Evolutionary conservation across 805 yeast genomes (phyloP).

Genomic region (Wickerhamomyces sydowiorum): DNA sequence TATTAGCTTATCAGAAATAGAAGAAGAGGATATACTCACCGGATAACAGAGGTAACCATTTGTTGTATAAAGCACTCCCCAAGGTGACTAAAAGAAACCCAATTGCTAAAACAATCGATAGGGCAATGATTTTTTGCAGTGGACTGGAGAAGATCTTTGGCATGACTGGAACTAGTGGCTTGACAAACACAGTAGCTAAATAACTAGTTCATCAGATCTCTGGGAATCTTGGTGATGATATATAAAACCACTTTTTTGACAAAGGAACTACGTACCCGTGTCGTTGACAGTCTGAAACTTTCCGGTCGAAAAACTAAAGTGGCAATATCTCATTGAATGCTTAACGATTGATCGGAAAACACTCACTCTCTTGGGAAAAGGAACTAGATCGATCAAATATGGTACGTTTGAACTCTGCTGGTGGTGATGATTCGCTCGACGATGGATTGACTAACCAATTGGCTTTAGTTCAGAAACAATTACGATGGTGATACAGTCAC

Average conservation of each 20-base stretch:
- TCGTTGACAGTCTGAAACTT: too few relatives aligned
- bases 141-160: slow-evolving; percentile 37
- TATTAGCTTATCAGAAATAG: not conserved
- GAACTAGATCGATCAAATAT: not conserved
- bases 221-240: too few relatives aligned
- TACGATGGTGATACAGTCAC: slow-evolving; percentile 99
- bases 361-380: too few relatives aligned
- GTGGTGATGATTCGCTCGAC: slow-evolving; percentile 6
- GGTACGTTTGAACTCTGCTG: not conserved
- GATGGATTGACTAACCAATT: not conserved
- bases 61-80: slow-evolving; percentile 69
- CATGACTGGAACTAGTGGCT: too few relatives aligned
- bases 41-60: slow-evolving; percentile 72
- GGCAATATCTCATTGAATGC: too few relatives aligned
- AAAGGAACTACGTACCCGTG: too few relatives aligned
- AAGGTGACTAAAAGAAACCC: slow-evolving; percentile 73
- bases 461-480: slow-evolving; percentile 80
- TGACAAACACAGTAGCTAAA: too few relatives aligned
- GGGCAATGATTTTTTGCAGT: slow-evolving; percentile 63
- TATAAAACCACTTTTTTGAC: too few relatives aligned
- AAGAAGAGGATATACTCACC: slow-evolving; percentile 25
- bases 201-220: too few relatives aligned
- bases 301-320: too few relatives aligned
- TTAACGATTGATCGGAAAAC: too few relatives aligned
- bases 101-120: slow-evolving; percentile 68